Percentiles rank a stretch among this genome's conserved stretches.
Evolutionary conservation across 2,329 filamentous ascomycete species (phyloP).

Genomic region (Alternaria gansuensis): DNA sequence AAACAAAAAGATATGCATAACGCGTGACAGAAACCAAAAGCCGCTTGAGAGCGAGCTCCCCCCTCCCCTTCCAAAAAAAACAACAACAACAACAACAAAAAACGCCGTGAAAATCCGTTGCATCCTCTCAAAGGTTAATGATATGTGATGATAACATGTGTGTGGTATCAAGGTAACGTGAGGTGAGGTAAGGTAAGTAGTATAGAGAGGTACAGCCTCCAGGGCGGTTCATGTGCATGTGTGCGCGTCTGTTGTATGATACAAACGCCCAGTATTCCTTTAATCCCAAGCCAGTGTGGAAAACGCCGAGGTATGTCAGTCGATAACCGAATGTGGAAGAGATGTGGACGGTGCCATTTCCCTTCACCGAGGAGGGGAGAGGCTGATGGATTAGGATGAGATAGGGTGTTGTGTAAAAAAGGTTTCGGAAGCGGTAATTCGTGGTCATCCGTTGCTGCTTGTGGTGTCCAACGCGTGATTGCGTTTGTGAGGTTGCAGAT

Average conservation of each 20-base stretch:
- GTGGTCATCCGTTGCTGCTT: not conserved
- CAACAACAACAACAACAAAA: too few relatives aligned
- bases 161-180: constrained; percentile 5
- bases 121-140: not conserved
- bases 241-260: not conserved
- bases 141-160: not conserved
- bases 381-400: constrained; percentile 5
- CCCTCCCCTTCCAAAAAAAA: not conserved
- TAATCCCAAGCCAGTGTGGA: not conserved
- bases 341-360: not conserved
- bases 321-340: not conserved
- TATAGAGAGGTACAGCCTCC: constrained; percentile 1
- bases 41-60: not conserved
- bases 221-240: constrained; percentile 1
- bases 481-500: not conserved
- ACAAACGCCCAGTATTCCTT: not conserved
- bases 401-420: not conserved
- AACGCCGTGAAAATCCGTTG: not conserved
- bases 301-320: not conserved
- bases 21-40: not conserved
- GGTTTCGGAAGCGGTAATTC: not conserved
- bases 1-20: not conserved
- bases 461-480: not conserved
- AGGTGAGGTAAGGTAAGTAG: not conserved
- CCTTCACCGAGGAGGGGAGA: not conserved